Evolutionary conservation across 345 rosid genomes (phyloP).

Genomic region (Gossypium longicalyx): DNA sequence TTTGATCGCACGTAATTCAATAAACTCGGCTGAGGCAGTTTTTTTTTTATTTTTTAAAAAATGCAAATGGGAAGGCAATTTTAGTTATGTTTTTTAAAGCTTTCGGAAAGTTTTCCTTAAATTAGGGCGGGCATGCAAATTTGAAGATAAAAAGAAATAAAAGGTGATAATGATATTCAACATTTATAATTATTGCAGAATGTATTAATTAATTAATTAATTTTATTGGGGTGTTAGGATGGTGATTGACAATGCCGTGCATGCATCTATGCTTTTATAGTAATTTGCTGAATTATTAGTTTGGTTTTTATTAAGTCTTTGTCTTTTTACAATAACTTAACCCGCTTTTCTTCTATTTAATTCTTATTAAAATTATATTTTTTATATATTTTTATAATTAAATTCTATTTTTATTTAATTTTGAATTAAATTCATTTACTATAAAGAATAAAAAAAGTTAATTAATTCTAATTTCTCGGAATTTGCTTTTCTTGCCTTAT

Average conservation of each 20-base stretch:
- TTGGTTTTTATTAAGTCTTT: neutral
- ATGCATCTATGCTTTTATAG: too few species aligned
- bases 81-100: neutral
- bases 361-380: too few species aligned
- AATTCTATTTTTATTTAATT: too few species aligned
- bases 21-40: slow-evolving; percentile 4
- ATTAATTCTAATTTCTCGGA: too few species aligned
- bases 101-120: neutral
- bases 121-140: neutral
- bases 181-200: neutral
- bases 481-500: too few species aligned
- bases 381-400: too few species aligned
- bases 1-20: neutral
- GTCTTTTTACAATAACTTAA: too few species aligned
- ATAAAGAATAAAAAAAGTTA: too few species aligned
- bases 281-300: neutral
- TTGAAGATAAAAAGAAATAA: neutral
- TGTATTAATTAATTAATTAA: too few species aligned
- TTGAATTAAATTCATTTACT: too few species aligned
- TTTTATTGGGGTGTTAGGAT: neutral
- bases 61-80: neutral
- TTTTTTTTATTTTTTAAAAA: neutral
- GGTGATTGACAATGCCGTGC: too few species aligned
- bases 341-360: too few species aligned
- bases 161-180: neutral